Evolutionary conservation across 805 yeast species (phyloP), one percentile per base, ranked within the genome.

Genomic region (Zygosaccharomyces bailii): DNA sequence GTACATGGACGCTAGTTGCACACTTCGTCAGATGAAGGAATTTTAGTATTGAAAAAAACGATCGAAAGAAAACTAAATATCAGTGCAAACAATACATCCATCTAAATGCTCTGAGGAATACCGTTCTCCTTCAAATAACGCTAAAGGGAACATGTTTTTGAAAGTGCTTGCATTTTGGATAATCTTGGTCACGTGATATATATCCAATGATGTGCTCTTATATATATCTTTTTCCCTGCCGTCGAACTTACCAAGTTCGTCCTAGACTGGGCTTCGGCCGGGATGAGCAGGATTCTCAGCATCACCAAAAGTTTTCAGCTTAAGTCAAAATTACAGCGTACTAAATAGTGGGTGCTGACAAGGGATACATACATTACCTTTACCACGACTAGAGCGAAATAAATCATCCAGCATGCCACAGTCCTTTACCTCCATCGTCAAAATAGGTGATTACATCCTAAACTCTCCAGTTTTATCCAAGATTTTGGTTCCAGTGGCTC

Each of bases 401-500:
- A 7, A 27, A 16, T 16, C 31, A 27, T 5, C 14, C 31, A 27
- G 13, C 10, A 65, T 65, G 68, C 67, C 67, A 39, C 69, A 65
- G 56, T 73, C 84, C 25, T 67, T 81, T 62, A 82, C 91, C 16
- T 75, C 85, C 44, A 80, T 84, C 58, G 86, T 75, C 55, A 86
- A 81, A 68, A 69, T 79, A 37, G 83, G 88, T 56, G 91, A 87
- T 67, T 83, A 72, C 74, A 82, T 91, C 61, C 76, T 85, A 65
- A 82, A 82, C 57, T 78, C 88, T 54, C 96, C 98, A 43, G 63
- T 79, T 39, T 78, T 93, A 62, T 78, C 85, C 54, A 80, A 82
- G 65, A 67, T 90, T 55, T 74, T 86, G 53, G 76, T 83, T 24
- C 98, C 99, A 53, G 75, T 83, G 31, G 85, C 97, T 37, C 78